Conservation (phyloP, 345 rosid genomes). For the Populus euphratica region DNA sequence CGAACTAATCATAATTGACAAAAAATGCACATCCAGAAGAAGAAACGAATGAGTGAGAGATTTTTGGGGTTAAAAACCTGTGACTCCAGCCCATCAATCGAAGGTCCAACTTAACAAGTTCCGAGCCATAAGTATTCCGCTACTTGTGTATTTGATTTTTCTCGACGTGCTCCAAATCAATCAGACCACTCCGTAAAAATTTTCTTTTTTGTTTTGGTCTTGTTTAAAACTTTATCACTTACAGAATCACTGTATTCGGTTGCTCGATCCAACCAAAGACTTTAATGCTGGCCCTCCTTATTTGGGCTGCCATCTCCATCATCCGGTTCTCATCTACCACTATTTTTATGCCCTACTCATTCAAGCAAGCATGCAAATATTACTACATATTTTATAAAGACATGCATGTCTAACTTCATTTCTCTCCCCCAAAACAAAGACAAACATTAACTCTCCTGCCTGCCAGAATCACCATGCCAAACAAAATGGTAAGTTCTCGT, state of each 20-base stretch:
- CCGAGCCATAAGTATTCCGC: too few species aligned
- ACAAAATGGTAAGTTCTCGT: conserved; percentile 29
- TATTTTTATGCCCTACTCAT: background rate
- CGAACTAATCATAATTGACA: too few species aligned
- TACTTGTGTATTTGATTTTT: too few species aligned
- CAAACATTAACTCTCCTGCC: background rate
- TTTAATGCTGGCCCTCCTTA: background rate
- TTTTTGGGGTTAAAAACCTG: too few species aligned
- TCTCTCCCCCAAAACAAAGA: background rate
- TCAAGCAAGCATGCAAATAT: background rate
- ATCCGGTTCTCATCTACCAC: background rate
- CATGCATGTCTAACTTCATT: background rate
- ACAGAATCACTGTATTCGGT: background rate
- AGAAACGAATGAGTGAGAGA: too few species aligned
- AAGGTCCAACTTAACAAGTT: too few species aligned
- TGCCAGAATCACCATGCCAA: conserved; percentile 13
- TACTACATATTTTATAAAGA: background rate
- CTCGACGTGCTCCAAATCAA: too few species aligned
- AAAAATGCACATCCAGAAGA: too few species aligned
- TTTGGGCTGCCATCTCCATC: background rate
- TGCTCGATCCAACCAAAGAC: conserved; percentile 11
- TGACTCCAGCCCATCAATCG: too few species aligned
- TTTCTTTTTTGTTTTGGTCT: too few species aligned
- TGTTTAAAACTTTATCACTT: too few species aligned
- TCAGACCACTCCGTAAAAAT: too few species aligned